Evolutionary conservation across 495 filamentous ascomycete species (phyloP), one percentile per base, ranked within the genome.

Genomic region (Aspergillus carlsbadensis): DNA sequence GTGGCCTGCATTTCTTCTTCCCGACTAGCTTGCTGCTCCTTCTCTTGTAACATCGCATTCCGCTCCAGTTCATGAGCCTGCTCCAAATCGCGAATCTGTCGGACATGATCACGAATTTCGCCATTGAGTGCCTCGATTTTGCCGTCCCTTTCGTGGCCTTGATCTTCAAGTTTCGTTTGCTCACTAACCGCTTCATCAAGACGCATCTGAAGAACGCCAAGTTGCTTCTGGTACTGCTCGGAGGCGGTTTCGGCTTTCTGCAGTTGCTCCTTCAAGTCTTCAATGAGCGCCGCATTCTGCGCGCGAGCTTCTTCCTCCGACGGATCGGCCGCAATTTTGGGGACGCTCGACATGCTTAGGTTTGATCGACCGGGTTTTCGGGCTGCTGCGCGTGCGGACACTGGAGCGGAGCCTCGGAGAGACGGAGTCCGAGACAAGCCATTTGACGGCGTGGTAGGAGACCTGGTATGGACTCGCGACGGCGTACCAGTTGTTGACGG

Each of bases 1-100:
- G 89, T 87, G 24, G 82, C 77, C 69, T 93, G 90, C 81, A 97
- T 83, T 64, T 95, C 92, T 67, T 96, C 91, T 65, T 96, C 90
- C 39, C 86, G 79, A 59, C 85, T 85, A 33, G 80, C 76, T 74
- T 91, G 88, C 58, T 96, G 90, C 53, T 96, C 90, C 77, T 92
- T 92, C 71, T 97, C 93, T 70, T 89, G 88, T 63, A 89, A 84
- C 80, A 93, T 87, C 37, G 89, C 84, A 68, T 84, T 90, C 39
- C 92, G 84, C 73, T 98, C 94, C 42, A 86, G 80, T 70, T 97
- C 93, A 71, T 94, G 93, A 33, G 92, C 89, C 53, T 84, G 83
- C 68, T 96, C 91, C 70, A 96, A 81, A 65, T 98, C 94, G 53
- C 92, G 81, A 62, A 88, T 88, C 71, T 93, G 86, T 47, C 91